Conservation (phyloP, 202 grass and related monocot genomes). For the Carex arenaria region DNA sequence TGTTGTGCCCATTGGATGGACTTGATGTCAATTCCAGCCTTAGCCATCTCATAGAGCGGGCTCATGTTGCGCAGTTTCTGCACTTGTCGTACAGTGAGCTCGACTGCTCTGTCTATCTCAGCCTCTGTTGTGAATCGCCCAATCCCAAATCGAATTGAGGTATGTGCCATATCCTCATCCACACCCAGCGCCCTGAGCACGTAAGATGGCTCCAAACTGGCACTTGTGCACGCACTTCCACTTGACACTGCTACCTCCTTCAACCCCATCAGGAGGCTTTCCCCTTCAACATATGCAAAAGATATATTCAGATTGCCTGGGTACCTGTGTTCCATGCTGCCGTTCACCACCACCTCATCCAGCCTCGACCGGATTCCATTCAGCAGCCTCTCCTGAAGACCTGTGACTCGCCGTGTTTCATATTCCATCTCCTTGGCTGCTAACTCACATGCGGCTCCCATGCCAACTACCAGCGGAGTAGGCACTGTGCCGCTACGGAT, state of each 20-base stretch:
- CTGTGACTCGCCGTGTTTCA: conserved; percentile 23
- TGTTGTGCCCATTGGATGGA: conserved; percentile 75
- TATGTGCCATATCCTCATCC: conserved; percentile 81
- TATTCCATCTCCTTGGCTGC: conserved; percentile 72
- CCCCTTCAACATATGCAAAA: conserved; percentile 69
- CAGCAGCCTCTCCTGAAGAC: conserved; percentile 39
- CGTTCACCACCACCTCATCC: conserved; percentile 61
- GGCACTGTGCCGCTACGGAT: conserved; percentile 73
- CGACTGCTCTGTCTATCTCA: conserved; percentile 66
- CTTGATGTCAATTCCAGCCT: conserved; percentile 69
- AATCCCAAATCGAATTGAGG: conserved; percentile 72
- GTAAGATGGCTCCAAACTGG: conserved; percentile 71
- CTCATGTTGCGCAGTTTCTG: conserved; percentile 82
- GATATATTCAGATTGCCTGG: conserved; percentile 68
- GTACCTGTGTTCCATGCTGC: conserved; percentile 75
- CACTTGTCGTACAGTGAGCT: conserved; percentile 66
- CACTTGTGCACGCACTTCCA: conserved; percentile 70
- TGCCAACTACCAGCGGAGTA: conserved; percentile 57
- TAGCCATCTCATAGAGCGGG: conserved; percentile 89
- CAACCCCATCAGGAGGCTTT: conserved; percentile 72
- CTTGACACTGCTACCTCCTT: conserved; percentile 81
- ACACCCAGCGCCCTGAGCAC: conserved; percentile 60
- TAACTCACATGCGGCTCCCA: conserved; percentile 60
- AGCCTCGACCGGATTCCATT: conserved; percentile 53
- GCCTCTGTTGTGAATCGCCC: conserved; percentile 67